Conservation (phyloP, 768 basidiomycete genomes). For the Leccinum incarnatum region DNA sequence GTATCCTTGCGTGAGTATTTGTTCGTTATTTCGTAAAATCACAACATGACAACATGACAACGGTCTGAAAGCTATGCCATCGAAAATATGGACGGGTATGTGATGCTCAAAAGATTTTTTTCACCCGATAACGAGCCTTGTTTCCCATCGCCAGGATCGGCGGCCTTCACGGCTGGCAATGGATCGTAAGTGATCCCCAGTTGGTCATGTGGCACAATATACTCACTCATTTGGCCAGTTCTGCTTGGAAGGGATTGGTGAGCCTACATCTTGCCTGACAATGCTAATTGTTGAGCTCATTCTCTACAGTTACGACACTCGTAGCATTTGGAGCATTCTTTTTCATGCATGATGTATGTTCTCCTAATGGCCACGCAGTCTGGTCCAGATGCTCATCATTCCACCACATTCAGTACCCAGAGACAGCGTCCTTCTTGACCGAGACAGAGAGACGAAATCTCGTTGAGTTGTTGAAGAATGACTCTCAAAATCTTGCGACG, state of each 20-base stretch:
- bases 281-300: not conserved
- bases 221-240: slow-evolving; percentile 24
- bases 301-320: slow-evolving; percentile 19
- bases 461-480: slow-evolving; percentile 36
- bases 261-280: not conserved
- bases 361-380: not conserved
- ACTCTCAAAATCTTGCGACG: slow-evolving; percentile 41
- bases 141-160: slow-evolving; percentile 14
- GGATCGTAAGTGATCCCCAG: slow-evolving; percentile 31
- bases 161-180: slow-evolving; percentile 36
- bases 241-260: slow-evolving; percentile 29
- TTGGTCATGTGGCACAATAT: not conserved
- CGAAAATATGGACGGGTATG: slow-evolving; percentile 34
- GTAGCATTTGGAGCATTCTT: slow-evolving; percentile 37
- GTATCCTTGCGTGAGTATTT: slow-evolving; percentile 42
- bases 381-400: not conserved
- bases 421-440: slow-evolving; percentile 53
- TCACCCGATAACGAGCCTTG: not conserved
- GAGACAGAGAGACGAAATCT: slow-evolving; percentile 39
- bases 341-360: slow-evolving; percentile 51
- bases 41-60: not conserved
- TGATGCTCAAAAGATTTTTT: slow-evolving; percentile 9
- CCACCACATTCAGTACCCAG: slow-evolving; percentile 40
- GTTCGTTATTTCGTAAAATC: not conserved
- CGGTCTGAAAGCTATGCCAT: slow-evolving; percentile 33